Percentiles rank a stretch among this genome's conserved stretches.
phyloP scores from a whole-genome alignment of 2,329 filamentous ascomycete species.

The Pochonia chlamydosporia region DNA sequence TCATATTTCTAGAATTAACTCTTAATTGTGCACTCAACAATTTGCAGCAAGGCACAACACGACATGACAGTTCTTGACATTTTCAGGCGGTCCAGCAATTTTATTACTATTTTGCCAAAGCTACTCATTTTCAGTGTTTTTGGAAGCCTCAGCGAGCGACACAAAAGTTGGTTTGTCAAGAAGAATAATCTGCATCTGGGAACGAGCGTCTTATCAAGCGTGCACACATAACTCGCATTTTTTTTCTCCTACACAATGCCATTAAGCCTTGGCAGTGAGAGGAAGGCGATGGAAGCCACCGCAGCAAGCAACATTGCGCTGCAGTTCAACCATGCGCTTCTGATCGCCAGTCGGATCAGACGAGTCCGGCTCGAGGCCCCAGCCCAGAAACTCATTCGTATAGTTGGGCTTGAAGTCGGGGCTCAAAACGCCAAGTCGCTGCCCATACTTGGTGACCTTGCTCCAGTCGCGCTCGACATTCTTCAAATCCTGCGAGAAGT shows the following conservation, averaged over 20 bases:
- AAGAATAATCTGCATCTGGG: background rate
- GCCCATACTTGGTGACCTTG: slow-evolving; percentile 73
- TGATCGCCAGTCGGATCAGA: slow-evolving; percentile 65
- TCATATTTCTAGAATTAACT: too few species aligned
- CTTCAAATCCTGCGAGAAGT: slow-evolving; percentile 69
- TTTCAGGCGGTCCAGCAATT: background rate
- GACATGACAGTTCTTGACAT: too few species aligned
- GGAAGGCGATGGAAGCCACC: slow-evolving; percentile 58
- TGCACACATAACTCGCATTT: too few species aligned
- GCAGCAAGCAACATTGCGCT: slow-evolving; percentile 57
- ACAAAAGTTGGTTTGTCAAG: background rate
- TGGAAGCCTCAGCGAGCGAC: background rate
- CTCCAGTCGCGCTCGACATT: slow-evolving; percentile 70
- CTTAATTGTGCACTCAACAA: too few species aligned
- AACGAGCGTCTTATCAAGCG: background rate
- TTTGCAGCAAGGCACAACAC: too few species aligned
- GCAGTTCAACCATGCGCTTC: slow-evolving; percentile 65
- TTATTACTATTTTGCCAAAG: background rate
- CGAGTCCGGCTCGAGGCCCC: slow-evolving; percentile 60
- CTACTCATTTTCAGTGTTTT: background rate
- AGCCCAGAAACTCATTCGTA: slow-evolving; percentile 64
- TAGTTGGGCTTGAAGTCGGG: slow-evolving; percentile 64
- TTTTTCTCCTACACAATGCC: background rate
- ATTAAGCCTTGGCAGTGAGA: slow-evolving; percentile 6
- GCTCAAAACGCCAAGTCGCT: slow-evolving; percentile 63